These are phyloP conservation scores for Castanospermum australe DNA, from an alignment of 306 rosid species.

Conservation along the genomic window DNA sequence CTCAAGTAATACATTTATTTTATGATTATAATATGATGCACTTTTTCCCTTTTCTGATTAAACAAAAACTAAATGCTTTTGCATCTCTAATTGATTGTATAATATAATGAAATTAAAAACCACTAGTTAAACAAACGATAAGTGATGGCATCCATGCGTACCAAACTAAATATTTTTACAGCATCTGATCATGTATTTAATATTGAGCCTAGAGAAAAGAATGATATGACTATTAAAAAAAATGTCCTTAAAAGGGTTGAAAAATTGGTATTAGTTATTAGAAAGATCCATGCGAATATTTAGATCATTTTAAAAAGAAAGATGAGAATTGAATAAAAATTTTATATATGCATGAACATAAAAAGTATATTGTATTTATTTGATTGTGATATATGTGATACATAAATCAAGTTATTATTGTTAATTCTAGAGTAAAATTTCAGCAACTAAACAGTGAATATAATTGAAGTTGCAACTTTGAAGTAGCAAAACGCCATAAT, in stretches of 20 bases:
- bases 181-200: slow-evolving; percentile 1
- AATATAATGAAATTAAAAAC: background rate
- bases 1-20: slow-evolving; percentile 18
- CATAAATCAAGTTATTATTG: too few relatives aligned
- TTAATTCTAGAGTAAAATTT: too few relatives aligned
- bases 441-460: too few relatives aligned
- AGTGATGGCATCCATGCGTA: background rate
- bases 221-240: too few relatives aligned
- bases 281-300: too few relatives aligned
- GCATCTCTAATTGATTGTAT: slow-evolving; percentile 3
- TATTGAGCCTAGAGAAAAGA: background rate
- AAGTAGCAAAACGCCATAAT: background rate
- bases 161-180: background rate
- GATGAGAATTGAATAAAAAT: too few relatives aligned
- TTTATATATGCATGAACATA: too few relatives aligned
- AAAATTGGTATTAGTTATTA: too few relatives aligned
- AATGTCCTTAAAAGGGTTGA: background rate
- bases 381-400: too few relatives aligned
- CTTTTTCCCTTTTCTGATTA: slow-evolving; percentile 36
- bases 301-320: too few relatives aligned
- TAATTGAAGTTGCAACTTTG: too few relatives aligned
- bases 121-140: background rate
- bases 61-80: slow-evolving; percentile 10
- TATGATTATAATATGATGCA: slow-evolving; percentile 17
- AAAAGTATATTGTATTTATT: too few relatives aligned